Evolutionary conservation across 768 basidiomycete species (phyloP), one percentile per base, ranked within the genome.

Genomic region (Agrocybe praecox): DNA sequence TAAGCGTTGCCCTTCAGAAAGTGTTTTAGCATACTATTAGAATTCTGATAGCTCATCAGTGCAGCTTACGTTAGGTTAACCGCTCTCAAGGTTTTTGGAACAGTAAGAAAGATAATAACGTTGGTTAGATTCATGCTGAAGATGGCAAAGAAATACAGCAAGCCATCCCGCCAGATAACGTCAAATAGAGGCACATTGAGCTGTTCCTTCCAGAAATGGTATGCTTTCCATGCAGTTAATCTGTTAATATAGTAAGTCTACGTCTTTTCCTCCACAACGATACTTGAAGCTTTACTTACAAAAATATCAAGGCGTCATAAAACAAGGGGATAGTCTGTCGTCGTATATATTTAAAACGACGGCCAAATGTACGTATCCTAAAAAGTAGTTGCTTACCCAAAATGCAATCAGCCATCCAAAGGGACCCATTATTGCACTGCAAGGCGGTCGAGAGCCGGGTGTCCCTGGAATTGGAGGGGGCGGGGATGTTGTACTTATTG

Each of bases 121-220:
- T 67, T 69, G 46, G 59, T 32, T 7, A 59, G 15, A 46, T 68
- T 69, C 64, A 67, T 67, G 17, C 62, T 54, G 46, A 68, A 67
- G 32, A 68, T 67, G 18, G 61, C 65, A n/a, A 63, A 59, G 42
- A 69, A 69, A 53, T 69, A 69, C 11, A 67, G 17, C 2, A 68
- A 26, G 3, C 68, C 67, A 42, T 69, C 67, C 12, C 64, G 57
- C 55, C 51, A 61, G 17, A 61, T 61, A 22, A 61, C 46, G 32
- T 50, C 23, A 34, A 61, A 61, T 15, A 61, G 21, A 29, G 52
- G 52, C 6, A 52, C 53, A 23, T 61, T 45, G 10, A 53, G 21
- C 43, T 61, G 43, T 22, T 33, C 26, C 33, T 22, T 57, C 55
- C 56, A 61, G 24, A 53, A 53, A 11, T 53, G 47, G 24, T 54